Evolutionary conservation across 148 eudicot genomes (phyloP), one percentile per base, ranked within the genome.

Genomic region (Spergularia bocconei): DNA sequence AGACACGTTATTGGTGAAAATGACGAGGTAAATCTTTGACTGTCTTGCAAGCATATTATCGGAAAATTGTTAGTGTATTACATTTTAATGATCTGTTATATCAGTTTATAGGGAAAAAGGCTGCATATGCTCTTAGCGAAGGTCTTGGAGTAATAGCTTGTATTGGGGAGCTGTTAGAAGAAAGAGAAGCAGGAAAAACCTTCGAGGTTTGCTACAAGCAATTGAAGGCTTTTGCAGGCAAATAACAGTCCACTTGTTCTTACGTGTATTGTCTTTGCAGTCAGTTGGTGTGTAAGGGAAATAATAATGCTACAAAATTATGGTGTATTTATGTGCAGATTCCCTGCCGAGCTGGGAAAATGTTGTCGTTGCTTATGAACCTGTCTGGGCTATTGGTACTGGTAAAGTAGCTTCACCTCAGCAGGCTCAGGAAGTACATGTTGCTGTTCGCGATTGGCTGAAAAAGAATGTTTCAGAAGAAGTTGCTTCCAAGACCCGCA

Each of bases 321-420:
- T 74, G 62, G 50, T 48, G 71, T 72, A 13, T 71, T 12, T 48
- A 62, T 76, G 70, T 82, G 80, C 93, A 95, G 97, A 92, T 86
- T 91, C 93, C 62, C 71, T 96, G 72, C 89, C 98, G 68, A 90
- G 96, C 80, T 95, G 96, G 97, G 96, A 92, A 70, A 81, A 91
- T 71, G 86, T 96, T 74, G 98, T 95, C 51, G 70, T 92, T 80
- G 98, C 98, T 38, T 95, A 95, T 80, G 98, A 95, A 78, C 97
- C 98, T 63, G 98, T 92, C 39, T 95, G 98, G 98, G 98, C 99
- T 72, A 96, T 96, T 83, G 99, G 99, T 79, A 96, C 98, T 62
- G 99, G 98, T 77, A 96, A 96, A 85, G 98, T 96, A 73, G 98
- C 98, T 38, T 17, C 93, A 59, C 99, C 99, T 7, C 82, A 88